A percentile compares a stretch with the other conserved stretches of the same genome.
phyloP scores from a whole-genome alignment of 2,329 filamentous ascomycete species.

The Fusarium sp. region DNA sequence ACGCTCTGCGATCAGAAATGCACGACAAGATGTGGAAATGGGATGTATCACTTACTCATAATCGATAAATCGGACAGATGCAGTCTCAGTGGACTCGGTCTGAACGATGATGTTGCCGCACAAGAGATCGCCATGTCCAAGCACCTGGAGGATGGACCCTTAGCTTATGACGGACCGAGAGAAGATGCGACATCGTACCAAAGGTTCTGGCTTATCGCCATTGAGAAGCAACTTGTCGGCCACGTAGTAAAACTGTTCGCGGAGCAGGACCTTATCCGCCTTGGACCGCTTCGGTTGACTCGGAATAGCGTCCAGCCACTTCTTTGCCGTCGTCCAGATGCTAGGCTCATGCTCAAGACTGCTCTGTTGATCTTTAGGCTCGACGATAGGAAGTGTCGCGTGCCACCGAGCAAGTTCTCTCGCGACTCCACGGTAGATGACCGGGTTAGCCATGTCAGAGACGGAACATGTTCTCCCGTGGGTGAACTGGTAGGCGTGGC shows the following conservation, averaged over 20 bases:
- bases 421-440: slow-evolving; percentile 29
- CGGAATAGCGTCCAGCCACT: slow-evolving; percentile 32
- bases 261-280: slow-evolving; percentile 7
- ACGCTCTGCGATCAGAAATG: background rate
- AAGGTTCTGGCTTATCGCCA: slow-evolving; percentile 14
- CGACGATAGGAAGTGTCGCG: slow-evolving; percentile 7
- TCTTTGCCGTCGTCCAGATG: slow-evolving; percentile 36
- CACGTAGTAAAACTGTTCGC: slow-evolving; percentile 30
- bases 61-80: slow-evolving; percentile 36
- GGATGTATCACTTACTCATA: slow-evolving; percentile 33
- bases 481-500: slow-evolving; percentile 35
- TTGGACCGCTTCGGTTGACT: background rate
- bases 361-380: background rate
- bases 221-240: slow-evolving; percentile 9
- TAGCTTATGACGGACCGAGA: background rate
- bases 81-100: background rate
- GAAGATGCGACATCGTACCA: slow-evolving; percentile 17
- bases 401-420: slow-evolving; percentile 36
- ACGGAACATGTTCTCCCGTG: slow-evolving; percentile 24
- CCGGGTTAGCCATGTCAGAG: slow-evolving; percentile 21
- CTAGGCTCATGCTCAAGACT: slow-evolving; percentile 21
- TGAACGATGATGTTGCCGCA: slow-evolving; percentile 38
- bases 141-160: slow-evolving; percentile 17
- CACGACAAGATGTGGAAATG: background rate
- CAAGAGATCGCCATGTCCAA: slow-evolving; percentile 36